Evolutionary conservation across 2,329 filamentous ascomycete genomes (phyloP), one percentile per base, ranked within the genome.

Genomic region (Cercospora sp.): DNA sequence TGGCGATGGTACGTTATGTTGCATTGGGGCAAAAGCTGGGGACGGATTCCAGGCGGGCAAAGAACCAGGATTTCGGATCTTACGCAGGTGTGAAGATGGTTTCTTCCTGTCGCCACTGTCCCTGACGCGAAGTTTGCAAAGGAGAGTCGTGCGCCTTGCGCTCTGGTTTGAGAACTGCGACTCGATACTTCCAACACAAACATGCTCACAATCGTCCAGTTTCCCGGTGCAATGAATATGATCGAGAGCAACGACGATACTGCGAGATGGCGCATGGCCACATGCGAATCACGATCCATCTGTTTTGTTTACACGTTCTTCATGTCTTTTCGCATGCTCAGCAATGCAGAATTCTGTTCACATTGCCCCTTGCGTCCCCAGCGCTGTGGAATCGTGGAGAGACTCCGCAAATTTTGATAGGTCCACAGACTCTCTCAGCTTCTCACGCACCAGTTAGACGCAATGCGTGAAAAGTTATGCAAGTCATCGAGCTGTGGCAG

Each of bases 311-410:
- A 23, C 48, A 53, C 68, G 51, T 65, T 65, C 36, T 71, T 13
- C 63, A 67, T 67, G 60, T 70, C 69, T 70, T 70, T 45, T 57
- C 58, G 51, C n/a, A 26, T 28, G n/a, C 23, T 59, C 65, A 69
- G 64, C 40, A 60, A 58, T 40, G 51, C 62, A 63, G 12, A 20
- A 48, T 20, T 20, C 48, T 26, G 16, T n/a, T 6, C 36, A 42
- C 16, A 42, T 53, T 16, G 12, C 26, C 70, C 70, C 70, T 72
- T 72, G 65, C 70, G 30, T 69, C 36, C 51, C 53, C 64, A 57
- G 33, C 51, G 53, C 63, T 62, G 59, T 7, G 18, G 51, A 16
- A 18, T 26, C 60, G 10, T 66, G 60, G 62, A 60, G 61, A 33
- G 23, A 3, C 26, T 23, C 18, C 40, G 12, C 20, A 2, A 4